phyloP scores from a whole-genome alignment of 805 yeast genomes.

The Metschnikowia arizonensis region DNA sequence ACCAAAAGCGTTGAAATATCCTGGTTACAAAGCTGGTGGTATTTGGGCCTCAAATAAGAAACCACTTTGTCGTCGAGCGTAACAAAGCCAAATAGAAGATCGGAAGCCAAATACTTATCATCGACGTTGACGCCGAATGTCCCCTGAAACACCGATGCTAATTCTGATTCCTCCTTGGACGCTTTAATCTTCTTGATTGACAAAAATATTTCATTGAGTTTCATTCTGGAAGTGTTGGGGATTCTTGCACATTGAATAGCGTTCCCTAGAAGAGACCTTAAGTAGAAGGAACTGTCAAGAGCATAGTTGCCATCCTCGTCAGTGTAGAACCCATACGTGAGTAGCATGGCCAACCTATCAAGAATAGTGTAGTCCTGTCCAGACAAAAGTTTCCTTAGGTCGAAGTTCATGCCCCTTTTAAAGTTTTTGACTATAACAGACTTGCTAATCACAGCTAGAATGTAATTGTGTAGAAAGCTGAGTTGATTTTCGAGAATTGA shows the following conservation, averaged over 20 bases:
- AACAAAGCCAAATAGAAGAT: slow-evolving; percentile 71
- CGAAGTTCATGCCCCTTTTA: slow-evolving; percentile 71
- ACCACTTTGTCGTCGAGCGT: slow-evolving; percentile 60
- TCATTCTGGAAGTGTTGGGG: slow-evolving; percentile 51
- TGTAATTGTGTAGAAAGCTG: slow-evolving; percentile 66
- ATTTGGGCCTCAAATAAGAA: slow-evolving; percentile 68
- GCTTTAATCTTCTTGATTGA: slow-evolving; percentile 22
- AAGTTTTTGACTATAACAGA: slow-evolving; percentile 70
- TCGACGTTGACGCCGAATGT: slow-evolving; percentile 6
- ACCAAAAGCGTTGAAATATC: slow-evolving; percentile 75
- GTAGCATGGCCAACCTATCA: slow-evolving; percentile 47
- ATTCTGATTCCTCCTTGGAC: slow-evolving; percentile 4
- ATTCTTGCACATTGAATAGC: slow-evolving; percentile 41
- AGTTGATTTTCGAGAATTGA: slow-evolving; percentile 47
- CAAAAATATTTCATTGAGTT: slow-evolving; percentile 53
- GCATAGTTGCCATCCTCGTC: slow-evolving; percentile 5
- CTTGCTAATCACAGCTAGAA: slow-evolving; percentile 79
- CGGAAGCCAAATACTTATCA: slow-evolving; percentile 27
- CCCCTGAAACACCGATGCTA: slow-evolving; percentile 2
- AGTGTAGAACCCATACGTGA: slow-evolving; percentile 31
- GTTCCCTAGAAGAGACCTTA: slow-evolving; percentile 28
- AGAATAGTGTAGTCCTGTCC: slow-evolving; percentile 70
- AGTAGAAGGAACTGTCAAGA: slow-evolving; percentile 24
- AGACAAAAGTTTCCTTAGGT: slow-evolving; percentile 69
- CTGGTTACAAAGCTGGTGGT: slow-evolving; percentile 74